Base-by-base conservation (phyloP, 2,329 filamentous ascomycete species). In the Trichoderma sp. region DNA sequence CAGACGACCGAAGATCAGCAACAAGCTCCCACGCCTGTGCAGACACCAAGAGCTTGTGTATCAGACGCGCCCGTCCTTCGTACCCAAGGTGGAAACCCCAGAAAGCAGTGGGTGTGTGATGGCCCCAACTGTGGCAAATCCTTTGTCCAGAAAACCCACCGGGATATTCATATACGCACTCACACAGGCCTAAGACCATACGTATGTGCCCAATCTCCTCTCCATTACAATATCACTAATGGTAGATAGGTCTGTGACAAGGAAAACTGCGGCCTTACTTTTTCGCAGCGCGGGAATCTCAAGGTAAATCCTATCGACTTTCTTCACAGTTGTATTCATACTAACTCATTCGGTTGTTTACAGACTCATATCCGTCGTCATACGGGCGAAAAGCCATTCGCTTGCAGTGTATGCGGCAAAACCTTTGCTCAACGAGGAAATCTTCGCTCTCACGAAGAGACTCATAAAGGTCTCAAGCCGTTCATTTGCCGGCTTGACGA, bases 181-280 rank as follows among this genome's bases (percentile, higher is more conserved):
- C 96, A 99, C 81, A 97, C 93, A 2, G 96, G 96, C 17, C 90
- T 92, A 68, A 96, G 94, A 80, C 95, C 95, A 73, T 98, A 95
- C 80, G 92, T 97, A 84, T 85, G 93, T 55, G 0, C 4, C 34
- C 26, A 57, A 50, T 50, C 3, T n/a, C 13, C 23, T 72, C 12
- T 66, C 68, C 8, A 73, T 12, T 13, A 11, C 28, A 39, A 36
- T 53, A 36, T 26, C 36, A 70, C 78, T 82, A 72, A 80, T 75
- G 63, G 34, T n/a, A 34, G 4, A 72, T 74, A 88, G 90, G 79
- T 86, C 23, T 97, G 94, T 84, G 90, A 89, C 74, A 87, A 92
- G 74, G 87, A 89, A 3, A 87, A 87, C 6, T 98, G 95, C 80
- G 90, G 89, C 28, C 91, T 93, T 76, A 87, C 89, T 12, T 98